Evolutionary conservation across 2,329 filamentous ascomycete genomes (phyloP).

Genomic region (Aspergillus unguis): DNA sequence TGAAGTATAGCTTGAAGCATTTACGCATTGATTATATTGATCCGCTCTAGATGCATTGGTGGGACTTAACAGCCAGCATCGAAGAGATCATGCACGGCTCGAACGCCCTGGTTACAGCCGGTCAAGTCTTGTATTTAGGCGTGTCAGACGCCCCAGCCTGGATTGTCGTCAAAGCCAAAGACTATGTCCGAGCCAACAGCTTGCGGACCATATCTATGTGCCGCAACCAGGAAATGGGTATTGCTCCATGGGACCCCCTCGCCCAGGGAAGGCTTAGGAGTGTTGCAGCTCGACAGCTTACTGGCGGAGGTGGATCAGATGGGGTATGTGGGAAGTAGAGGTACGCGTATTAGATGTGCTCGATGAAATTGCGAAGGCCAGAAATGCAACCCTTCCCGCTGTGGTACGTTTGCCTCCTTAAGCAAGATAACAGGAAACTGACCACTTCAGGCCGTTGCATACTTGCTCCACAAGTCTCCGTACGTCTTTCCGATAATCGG

Average conservation of each 20-base stretch:
- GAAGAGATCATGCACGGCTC: constrained; percentile 39
- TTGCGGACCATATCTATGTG: constrained; percentile 34
- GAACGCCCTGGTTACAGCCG: constrained; percentile 36
- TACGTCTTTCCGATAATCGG: constrained; percentile 73
- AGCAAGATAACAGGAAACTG: constrained; percentile 41
- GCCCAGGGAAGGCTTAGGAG: constrained; percentile 1
- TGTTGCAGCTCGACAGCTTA: background rate
- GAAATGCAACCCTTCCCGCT: background rate
- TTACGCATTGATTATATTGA: constrained; percentile 54
- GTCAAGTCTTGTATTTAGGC: constrained; percentile 44
- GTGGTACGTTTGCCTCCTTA: background rate
- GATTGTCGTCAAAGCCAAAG: constrained; percentile 40
- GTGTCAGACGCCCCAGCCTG: constrained; percentile 42
- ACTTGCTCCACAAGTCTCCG: constrained; percentile 68
- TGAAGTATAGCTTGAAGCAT: constrained; percentile 44
- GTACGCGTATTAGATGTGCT: constrained; percentile 34
- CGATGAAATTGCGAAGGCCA: background rate
- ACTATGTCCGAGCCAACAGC: constrained; percentile 38
- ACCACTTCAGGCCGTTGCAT: constrained; percentile 62
- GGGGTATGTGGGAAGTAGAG: constrained; percentile 50
- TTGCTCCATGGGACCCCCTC: background rate
- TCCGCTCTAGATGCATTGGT: constrained; percentile 56
- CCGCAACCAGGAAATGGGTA: constrained; percentile 35
- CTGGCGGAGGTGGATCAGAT: background rate
- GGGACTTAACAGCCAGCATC: constrained; percentile 44